Evolutionary conservation across 2,329 filamentous ascomycete genomes (phyloP), one percentile per base, ranked within the genome.

Genomic region (Venturia aucupariae): DNA sequence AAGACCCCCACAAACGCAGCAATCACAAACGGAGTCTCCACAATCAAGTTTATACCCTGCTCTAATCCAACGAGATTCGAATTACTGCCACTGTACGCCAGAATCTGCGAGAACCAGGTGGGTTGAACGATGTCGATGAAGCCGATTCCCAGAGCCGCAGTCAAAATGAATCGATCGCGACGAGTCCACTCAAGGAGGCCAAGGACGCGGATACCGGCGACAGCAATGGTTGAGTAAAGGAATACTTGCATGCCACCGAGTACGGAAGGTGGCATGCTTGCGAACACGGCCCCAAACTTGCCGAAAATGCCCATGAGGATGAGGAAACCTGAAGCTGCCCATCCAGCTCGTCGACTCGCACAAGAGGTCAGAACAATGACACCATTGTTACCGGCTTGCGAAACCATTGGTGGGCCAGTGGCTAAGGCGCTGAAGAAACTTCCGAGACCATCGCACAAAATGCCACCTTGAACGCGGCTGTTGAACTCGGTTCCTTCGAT

Each of bases 171-270:
- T n/a, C 71, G 66, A 63, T 72, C 69, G 4, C 71, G 67, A 11
- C 70, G 66, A 11, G 70, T 71, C 69, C 70, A 72, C 7, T 66
- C 24, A 22, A 72, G 70, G 41, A 72, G 67, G 2, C 68, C 70
- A 15, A 72, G 69, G 5, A 72, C 69, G 3, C 70, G 67, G 27
- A 72, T 68, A 54, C 70, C 70, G 17, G 70, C 70, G 24, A 72
- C 70, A 11, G 69, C 68, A 24, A 72, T 72, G 13, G 69, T 72
- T 60, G 67, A 68, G 62, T 71, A 71, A 15, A 72, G 65, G 46
- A 71, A 72, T 10, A 72, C 69, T 65, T 80, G 78, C 77, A 80
- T 80, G 10, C 78, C 77, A 5, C 78, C 78, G 0, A 81, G 71
- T 7, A 80, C 77, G 5, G 77, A 76, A 3, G 71, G 70, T 19